Conservation (phyloP, 2,329 filamentous ascomycete species). For the Zymoseptoria brevis region DNA sequence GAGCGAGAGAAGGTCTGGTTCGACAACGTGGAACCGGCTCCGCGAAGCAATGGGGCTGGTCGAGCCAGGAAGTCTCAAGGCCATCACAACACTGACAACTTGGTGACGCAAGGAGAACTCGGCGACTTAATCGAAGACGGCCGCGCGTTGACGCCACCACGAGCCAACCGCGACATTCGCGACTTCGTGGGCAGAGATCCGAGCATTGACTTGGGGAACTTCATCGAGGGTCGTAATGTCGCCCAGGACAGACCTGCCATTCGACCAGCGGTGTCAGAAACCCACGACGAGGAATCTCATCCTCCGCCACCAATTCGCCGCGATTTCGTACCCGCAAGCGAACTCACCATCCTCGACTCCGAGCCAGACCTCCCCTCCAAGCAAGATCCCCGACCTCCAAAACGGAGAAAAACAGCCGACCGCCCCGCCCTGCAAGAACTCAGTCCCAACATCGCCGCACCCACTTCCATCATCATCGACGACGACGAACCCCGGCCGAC, state of each 20-base stretch:
- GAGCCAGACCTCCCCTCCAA: constrained; percentile 6
- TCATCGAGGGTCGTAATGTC: constrained; percentile 15
- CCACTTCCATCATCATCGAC: neutral
- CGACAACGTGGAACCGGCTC: constrained; percentile 21
- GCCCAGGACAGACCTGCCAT: neutral
- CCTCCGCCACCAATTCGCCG: constrained; percentile 1
- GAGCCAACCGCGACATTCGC: constrained; percentile 26
- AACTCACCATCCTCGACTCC: constrained; percentile 16
- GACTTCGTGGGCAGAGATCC: constrained; percentile 18
- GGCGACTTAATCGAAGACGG: constrained; percentile 17
- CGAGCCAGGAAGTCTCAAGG: neutral
- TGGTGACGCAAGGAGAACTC: constrained; percentile 23
- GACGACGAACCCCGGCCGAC: constrained; percentile 11
- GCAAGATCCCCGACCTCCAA: constrained; percentile 5
- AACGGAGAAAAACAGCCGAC: constrained; percentile 22
- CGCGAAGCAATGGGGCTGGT: constrained; percentile 2
- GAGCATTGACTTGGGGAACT: constrained; percentile 2
- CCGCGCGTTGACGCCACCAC: constrained; percentile 19
- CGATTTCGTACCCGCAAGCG: constrained; percentile 26
- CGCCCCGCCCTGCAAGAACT: constrained; percentile 17
- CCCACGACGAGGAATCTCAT: neutral
- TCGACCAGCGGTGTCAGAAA: neutral
- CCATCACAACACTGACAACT: constrained; percentile 1
- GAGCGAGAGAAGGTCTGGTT: constrained; percentile 24
- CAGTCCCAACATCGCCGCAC: constrained; percentile 13